Evolutionary conservation across 129 eudicot species (phyloP).

Genomic region (Tanacetum coccineum): DNA sequence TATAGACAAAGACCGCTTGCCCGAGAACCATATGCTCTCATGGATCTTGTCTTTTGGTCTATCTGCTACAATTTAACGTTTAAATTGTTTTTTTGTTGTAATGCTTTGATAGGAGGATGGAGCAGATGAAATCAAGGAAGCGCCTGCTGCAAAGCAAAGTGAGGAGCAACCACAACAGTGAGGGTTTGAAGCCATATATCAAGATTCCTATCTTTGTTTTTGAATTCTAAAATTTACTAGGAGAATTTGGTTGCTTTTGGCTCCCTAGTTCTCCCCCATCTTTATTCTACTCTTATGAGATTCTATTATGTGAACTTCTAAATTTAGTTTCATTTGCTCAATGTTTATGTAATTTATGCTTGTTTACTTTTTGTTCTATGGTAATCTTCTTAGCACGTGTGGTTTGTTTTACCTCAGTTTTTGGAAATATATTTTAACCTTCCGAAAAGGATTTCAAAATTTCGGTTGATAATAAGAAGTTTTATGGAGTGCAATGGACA

Average conservation of each 20-base stretch:
- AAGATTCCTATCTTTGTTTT: constrained; percentile 18
- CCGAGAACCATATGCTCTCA: too few relatives aligned
- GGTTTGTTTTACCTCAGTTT: not conserved
- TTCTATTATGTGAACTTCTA: constrained; percentile 10
- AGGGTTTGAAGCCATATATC: constrained; percentile 18
- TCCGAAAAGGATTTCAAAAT: too few relatives aligned
- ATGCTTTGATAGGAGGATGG: constrained; percentile 30
- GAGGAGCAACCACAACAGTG: constrained; percentile 38
- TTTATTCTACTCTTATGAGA: constrained; percentile 16
- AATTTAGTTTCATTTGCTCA: constrained; percentile 20
- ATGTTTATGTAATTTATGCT: constrained; percentile 11
- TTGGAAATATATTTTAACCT: not conserved
- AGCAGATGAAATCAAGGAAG: constrained; percentile 34
- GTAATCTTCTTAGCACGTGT: not conserved
- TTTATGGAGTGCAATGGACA: too few relatives aligned
- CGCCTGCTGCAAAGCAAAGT: constrained; percentile 31
- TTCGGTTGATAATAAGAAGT: too few relatives aligned
- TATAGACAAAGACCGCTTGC: too few relatives aligned
- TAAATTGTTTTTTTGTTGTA: not conserved
- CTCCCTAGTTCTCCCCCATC: constrained; percentile 18
- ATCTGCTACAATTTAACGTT: too few relatives aligned
- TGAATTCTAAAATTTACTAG: constrained; percentile 3
- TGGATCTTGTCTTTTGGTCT: too few relatives aligned
- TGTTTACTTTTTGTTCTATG: not conserved
- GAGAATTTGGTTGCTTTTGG: constrained; percentile 23